Evolutionary conservation across 176 grass and related monocot species (phyloP), one percentile per base, ranked within the genome.

Genomic region (Oryza meyeriana): DNA sequence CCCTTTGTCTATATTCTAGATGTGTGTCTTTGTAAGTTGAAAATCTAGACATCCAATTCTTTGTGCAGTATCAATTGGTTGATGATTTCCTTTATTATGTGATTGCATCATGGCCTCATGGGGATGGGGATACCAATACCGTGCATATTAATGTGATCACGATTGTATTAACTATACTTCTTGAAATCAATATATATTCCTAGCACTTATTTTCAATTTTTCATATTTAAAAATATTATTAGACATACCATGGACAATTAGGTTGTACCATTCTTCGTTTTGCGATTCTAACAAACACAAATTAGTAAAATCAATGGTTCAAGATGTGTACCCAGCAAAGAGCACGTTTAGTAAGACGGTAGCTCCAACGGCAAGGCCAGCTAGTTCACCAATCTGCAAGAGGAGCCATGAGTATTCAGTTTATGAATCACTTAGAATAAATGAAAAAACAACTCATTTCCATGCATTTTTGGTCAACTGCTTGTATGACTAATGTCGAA

Each of bases 291-390:
- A 25, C 1, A 0, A 40, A 71, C 24, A 71, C 16, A 71, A 27
- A 28, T 8, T 34, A 66, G 29, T 4, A 34, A 36, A 55, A 47
- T 6, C 33, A 59, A 58, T 25, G n/a, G 22, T 44, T 25, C 38
- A 82, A 71, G 70, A 32, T 12, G 12, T 41, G 17, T 87, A 94
- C 92, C 89, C 92, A 2, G 92, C 81, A 69, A 85, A 79, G 6
- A 94, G 77, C 12, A 92, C 92, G 10, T 90, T 91, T 27, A 99
- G 65, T 17, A 90, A 10, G 39, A 99, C 79, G 13, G 93, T 99
- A 64, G 89, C 81, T 91, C 96, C 96, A 24, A 99, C 83, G 10
- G 91, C 93, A 45, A 99, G 32, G 18, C 96, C 96, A 14, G 96
- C 91, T 16, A 99, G 75, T 33, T 95, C 89, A 66, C 96, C 91